A percentile compares a stretch with the other conserved stretches of the same genome.
These are phyloP conservation scores for Volvox carteri DNA, from an alignment of 163 green algal genomes.

Conservation along the genomic window DNA sequence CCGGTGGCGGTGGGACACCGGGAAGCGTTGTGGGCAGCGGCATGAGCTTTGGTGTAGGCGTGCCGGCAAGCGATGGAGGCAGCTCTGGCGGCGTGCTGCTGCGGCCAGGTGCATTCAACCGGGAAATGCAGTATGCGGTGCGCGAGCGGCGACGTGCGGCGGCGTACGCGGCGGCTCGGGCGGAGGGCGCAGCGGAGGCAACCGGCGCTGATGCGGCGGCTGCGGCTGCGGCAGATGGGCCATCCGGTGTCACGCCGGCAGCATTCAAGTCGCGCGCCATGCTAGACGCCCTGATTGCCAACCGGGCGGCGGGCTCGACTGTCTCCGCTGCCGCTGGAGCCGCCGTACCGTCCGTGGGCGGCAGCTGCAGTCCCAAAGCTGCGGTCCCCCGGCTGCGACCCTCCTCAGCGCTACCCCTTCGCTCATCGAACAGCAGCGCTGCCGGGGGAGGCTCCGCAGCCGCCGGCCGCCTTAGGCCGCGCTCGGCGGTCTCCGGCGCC, in stretches of 20 bases:
- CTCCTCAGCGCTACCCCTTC: conserved; percentile 24
- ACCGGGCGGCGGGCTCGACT: background rate
- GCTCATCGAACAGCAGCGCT: background rate
- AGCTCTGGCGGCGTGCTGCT: conserved; percentile 12
- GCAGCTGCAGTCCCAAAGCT: background rate
- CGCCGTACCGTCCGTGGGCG: too few relatives aligned
- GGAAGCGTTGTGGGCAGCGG: background rate
- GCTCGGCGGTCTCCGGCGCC: conserved; percentile 15
- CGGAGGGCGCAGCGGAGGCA: conserved; percentile 38
- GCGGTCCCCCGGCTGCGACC: conserved; percentile 7
- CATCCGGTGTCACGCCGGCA: background rate
- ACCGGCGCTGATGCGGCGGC: background rate
- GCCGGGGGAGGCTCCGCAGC: background rate
- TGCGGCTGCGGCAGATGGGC: background rate
- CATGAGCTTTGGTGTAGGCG: background rate
- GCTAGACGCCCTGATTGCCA: conserved; percentile 54
- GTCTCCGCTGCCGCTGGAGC: background rate
- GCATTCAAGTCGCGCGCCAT: conserved; percentile 46
- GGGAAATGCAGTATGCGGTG: conserved; percentile 49
- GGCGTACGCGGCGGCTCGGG: conserved; percentile 39
- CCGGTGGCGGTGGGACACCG: background rate
- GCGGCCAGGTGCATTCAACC: conserved; percentile 19
- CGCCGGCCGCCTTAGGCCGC: background rate
- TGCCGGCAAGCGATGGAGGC: background rate
- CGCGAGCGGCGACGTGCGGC: conserved; percentile 42